Evolutionary conservation across 768 basidiomycete species (phyloP).

Genomic region (Hirschioporus abietinus): DNA sequence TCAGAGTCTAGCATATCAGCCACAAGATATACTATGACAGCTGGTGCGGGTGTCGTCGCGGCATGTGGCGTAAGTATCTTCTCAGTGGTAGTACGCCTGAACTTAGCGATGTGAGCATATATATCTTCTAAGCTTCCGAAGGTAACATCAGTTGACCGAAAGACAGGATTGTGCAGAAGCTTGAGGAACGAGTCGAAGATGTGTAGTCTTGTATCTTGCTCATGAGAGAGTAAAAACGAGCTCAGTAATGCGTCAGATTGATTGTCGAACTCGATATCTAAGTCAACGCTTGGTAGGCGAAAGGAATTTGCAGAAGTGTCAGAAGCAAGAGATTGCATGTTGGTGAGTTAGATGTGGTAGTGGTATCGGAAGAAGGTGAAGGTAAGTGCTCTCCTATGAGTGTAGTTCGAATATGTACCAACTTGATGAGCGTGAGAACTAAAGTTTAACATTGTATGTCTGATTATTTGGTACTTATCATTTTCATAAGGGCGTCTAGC

Average conservation of each 20-base stretch:
- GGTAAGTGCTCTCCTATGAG: too few relatives aligned
- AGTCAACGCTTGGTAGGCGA: not conserved
- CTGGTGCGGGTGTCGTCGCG: not conserved
- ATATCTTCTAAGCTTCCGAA: not conserved
- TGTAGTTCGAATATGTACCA: too few relatives aligned
- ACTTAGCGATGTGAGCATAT: not conserved
- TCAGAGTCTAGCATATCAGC: not conserved
- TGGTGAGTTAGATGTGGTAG: not conserved
- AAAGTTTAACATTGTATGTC: too few relatives aligned
- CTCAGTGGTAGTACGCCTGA: not conserved
- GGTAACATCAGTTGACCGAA: not conserved
- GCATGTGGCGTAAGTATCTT: not conserved
- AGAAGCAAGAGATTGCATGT: not conserved
- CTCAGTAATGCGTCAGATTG: not conserved
- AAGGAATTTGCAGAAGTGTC: not conserved
- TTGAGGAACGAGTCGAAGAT: not conserved
- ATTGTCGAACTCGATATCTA: not conserved
- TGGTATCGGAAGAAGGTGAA: not conserved
- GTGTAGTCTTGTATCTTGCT: not conserved
- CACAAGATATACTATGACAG: not conserved
- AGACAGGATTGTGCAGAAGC: not conserved
- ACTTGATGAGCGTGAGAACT: too few relatives aligned
- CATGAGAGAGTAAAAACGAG: not conserved
- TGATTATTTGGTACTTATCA: too few relatives aligned
- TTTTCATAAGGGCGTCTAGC: not conserved